Evolutionary conservation across 768 basidiomycete species (phyloP), one percentile per base, ranked within the genome.

Genomic region (Trametes cinnabarina): DNA sequence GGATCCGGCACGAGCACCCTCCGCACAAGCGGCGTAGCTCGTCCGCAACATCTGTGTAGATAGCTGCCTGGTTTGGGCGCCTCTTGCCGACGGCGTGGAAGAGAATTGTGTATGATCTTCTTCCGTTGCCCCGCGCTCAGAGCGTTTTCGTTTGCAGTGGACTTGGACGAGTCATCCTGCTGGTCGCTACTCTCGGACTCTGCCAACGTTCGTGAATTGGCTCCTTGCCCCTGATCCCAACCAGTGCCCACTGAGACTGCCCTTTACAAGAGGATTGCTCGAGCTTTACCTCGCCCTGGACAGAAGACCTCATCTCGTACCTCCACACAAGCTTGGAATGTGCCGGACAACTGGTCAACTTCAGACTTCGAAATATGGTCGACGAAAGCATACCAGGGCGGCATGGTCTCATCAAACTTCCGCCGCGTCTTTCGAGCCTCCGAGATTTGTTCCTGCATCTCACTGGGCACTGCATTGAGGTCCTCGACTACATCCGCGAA

Each of bases 31-130:
- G 35, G 15, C 53, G 1, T 40, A n/a, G 17, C 41, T 50, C 15
- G 41, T 57, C 23, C 47, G 42, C 28, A 50, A 41, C 55, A 43
- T 57, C 30, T 48, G 55, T 12, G 44, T 57, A 14, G 48, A 57
- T 41, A 34, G 47, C 10, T 57, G 48, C 34, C 41, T 50, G 14
- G 55, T 57, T 3, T 57, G 55, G 48, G 41, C 14, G 14, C 48
- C 47, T 7, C 51, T 35, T 34, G 48, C 40, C 17, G 55, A 50
- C 15, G 55, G 42, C 30, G 22, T 57, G 6, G 10, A 39, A 7
- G 48, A 57, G 7, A 57, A 10, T 48, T 57, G 4, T 10, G 30
- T 10, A 22, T 23, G 20, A 50, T 57, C 23, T 5, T 57, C 4
- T 19, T n/a, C 9, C 55, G 25, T 1, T 57, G 55, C 41, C 35